Conservation (phyloP, 768 basidiomycete species). For the Hypsizygus marmoreus region DNA sequence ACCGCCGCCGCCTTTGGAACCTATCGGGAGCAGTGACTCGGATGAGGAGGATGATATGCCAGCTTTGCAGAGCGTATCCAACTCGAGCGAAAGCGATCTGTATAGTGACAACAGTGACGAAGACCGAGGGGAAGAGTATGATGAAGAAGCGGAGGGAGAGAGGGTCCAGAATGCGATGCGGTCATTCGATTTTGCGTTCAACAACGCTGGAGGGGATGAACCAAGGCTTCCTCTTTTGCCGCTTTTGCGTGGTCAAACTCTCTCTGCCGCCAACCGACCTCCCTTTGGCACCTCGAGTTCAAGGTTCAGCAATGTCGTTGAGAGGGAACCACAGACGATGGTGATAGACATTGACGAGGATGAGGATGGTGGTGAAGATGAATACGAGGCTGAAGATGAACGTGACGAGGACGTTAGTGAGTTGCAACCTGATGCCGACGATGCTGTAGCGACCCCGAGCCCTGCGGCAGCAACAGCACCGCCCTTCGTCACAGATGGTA, state of each 20-base stretch:
- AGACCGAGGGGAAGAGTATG: no score
- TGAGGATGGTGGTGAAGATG: not conserved
- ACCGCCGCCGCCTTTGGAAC: slow-evolving; percentile 6
- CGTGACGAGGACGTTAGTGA: not conserved
- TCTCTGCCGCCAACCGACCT: not conserved
- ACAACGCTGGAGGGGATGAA: no score
- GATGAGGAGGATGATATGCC: slow-evolving; percentile 36
- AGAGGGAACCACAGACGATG: slow-evolving; percentile 3
- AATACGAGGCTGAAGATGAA: slow-evolving; percentile 6
- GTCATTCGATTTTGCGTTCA: not conserved
- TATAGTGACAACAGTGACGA: slow-evolving; percentile 14
- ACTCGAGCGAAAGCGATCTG: slow-evolving; percentile 35
- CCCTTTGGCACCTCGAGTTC: slow-evolving; percentile 3
- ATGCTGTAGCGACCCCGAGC: not conserved
- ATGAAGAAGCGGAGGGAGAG: slow-evolving; percentile 7
- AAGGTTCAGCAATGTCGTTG: slow-evolving; percentile 16
- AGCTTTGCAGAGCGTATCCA: slow-evolving; percentile 35
- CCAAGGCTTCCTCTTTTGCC: not conserved
- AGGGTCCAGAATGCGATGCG: slow-evolving; percentile 2
- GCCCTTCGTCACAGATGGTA: slow-evolving; percentile 64
- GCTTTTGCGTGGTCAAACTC: not conserved
- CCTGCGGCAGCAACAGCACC: slow-evolving; percentile 30
- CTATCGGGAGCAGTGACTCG: not conserved
- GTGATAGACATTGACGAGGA: no score
- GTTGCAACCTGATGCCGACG: no score